Conservation (phyloP, 768 basidiomycete species). For the Serendipita indica region DNA sequence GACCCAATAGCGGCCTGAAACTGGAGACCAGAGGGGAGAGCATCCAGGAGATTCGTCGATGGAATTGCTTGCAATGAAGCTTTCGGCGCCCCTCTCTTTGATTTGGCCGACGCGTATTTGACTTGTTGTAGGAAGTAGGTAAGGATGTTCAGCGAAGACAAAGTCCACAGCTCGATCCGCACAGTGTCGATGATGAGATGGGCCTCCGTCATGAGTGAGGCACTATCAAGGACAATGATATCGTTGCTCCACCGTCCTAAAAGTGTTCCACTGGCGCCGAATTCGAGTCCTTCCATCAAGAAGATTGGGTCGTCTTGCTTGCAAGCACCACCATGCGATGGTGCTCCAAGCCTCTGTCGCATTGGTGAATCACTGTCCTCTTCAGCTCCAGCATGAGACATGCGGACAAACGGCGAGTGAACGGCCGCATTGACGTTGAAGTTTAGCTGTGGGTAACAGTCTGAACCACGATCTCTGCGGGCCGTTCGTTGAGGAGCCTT, state of each 20-base stretch:
- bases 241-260: conserved; percentile 39
- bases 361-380: conserved; percentile 20
- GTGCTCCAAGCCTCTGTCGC: not conserved
- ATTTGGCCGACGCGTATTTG: conserved; percentile 22
- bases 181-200: conserved; percentile 40
- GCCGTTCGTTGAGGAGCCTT: conserved; percentile 14
- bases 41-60: conserved; percentile 21
- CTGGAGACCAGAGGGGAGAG: conserved; percentile 41
- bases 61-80: not conserved
- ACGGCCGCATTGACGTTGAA: conserved; percentile 29
- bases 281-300: conserved; percentile 43
- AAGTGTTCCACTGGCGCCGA: conserved; percentile 30
- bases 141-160: conserved; percentile 39
- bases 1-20: conserved; percentile 43
- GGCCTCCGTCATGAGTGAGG: conserved; percentile 32
- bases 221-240: conserved; percentile 28
- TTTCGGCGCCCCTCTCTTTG: not conserved
- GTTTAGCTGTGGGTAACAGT: conserved; percentile 32
- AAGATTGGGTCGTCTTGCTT: conserved; percentile 27
- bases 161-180: conserved; percentile 55
- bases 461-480: conserved; percentile 21
- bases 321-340: not conserved
- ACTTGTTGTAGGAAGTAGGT: conserved; percentile 29
- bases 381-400: conserved; percentile 26
- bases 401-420: conserved; percentile 38